Conservation (phyloP, 2,329 filamentous ascomycete species). For the Nigrospora oryzae region DNA sequence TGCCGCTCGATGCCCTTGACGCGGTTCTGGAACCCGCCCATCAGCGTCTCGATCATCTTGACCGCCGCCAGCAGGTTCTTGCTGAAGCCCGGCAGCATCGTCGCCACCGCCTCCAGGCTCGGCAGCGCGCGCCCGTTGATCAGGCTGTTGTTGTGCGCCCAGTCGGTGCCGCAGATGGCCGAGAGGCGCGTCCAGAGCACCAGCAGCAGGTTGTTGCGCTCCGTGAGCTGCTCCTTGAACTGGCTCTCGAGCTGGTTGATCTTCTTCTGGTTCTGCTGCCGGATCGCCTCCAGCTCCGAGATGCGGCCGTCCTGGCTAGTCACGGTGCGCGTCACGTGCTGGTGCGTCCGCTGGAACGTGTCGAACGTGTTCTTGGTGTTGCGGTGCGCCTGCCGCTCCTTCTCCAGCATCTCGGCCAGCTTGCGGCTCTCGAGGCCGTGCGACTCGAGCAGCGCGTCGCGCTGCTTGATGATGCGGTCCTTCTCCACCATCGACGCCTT, state of each 20-base stretch:
- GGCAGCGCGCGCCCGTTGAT: conserved; percentile 80
- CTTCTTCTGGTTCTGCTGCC: conserved; percentile 69
- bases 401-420: conserved; percentile 80
- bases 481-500: conserved; percentile 79
- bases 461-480: conserved; percentile 80
- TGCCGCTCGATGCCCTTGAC: conserved; percentile 84
- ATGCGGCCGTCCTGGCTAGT: conserved; percentile 79
- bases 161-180: conserved; percentile 79
- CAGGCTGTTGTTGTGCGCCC: conserved; percentile 81
- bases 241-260: conserved; percentile 68
- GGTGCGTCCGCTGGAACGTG: conserved; percentile 77
- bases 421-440: conserved; percentile 81
- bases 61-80: conserved; percentile 82
- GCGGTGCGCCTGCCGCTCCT: conserved; percentile 76
- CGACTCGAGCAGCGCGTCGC: conserved; percentile 79
- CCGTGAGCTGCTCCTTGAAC: conserved; percentile 78
- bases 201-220: conserved; percentile 82
- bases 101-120: conserved; percentile 76
- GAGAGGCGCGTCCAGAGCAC: conserved; percentile 87
- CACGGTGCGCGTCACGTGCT: conserved; percentile 78
- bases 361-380: conserved; percentile 85
- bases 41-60: conserved; percentile 75
- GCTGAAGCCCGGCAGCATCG: conserved; percentile 79
- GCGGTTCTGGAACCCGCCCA: conserved; percentile 68
- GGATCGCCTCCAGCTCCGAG: conserved; percentile 73